Percentiles rank a stretch among this genome's conserved stretches.
phyloP scores from a whole-genome alignment of 306 rosid species.

The Trichosanthes truncata region DNA sequence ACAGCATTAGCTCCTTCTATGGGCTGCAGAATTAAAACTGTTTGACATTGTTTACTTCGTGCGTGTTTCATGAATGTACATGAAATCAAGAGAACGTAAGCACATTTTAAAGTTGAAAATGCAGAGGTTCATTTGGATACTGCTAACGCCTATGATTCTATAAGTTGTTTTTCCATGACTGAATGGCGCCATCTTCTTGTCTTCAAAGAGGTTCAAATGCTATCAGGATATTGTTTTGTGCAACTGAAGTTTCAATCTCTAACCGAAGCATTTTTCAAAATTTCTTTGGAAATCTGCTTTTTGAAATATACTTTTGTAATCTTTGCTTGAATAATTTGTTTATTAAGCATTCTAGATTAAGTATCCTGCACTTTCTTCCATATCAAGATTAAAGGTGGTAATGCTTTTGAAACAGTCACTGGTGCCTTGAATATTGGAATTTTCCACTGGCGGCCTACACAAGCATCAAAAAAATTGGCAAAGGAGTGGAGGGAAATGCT shows the following conservation, averaged over 20 bases:
- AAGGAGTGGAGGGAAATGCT: slow-evolving; percentile 85
- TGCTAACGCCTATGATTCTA: not conserved
- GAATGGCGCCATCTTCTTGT: not conserved
- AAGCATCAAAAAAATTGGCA: slow-evolving; percentile 68
- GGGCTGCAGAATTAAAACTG: not conserved
- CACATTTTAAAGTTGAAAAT: not conserved
- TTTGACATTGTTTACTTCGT: not conserved
- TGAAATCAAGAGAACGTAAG: not conserved
- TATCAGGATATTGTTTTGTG: not conserved
- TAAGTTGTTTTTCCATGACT: not conserved
- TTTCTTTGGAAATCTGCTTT: not conserved
- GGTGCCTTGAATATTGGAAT: slow-evolving; percentile 93
- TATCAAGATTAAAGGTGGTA: not conserved
- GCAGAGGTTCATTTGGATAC: not conserved
- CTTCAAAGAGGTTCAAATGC: not conserved
- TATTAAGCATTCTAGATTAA: not conserved
- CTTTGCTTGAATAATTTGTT: not conserved
- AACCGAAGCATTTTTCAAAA: not conserved
- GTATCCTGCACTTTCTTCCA: not conserved
- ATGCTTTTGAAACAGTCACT: slow-evolving; percentile 30
- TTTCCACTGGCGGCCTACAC: slow-evolving; percentile 92
- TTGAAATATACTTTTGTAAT: not conserved
- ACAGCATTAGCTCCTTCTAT: not conserved
- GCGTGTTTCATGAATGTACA: not conserved
- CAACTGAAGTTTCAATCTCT: not conserved